phyloP scores from a whole-genome alignment of 768 basidiomycete species.

The Termitomyces eurrhizus region DNA sequence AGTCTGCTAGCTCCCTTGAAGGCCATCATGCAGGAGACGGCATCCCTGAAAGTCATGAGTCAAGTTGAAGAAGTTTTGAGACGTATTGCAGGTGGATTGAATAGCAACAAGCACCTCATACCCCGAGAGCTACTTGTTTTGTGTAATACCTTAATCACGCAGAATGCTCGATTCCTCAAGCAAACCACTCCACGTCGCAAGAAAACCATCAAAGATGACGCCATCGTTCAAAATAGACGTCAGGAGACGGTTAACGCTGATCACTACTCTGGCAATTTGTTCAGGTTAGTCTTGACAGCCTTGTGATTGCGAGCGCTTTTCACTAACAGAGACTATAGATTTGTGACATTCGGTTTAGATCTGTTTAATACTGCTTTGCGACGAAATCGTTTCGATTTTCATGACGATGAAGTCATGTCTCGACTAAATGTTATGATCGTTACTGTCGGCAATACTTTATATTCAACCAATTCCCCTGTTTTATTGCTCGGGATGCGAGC shows the following conservation, averaged over 20 bases:
- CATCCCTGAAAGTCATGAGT: conserved; percentile 72
- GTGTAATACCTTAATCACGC: conserved; percentile 87
- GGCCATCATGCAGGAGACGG: conserved; percentile 83
- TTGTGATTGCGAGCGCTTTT: background rate
- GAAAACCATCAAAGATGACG: conserved; percentile 44
- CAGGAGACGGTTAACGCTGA: conserved; percentile 49
- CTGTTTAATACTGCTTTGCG: conserved; percentile 85
- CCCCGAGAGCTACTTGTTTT: conserved; percentile 72
- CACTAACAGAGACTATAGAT: conserved; percentile 39
- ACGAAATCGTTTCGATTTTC: conserved; percentile 82
- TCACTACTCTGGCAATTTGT: conserved; percentile 84
- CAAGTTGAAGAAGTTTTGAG: conserved; percentile 87
- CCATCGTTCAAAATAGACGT: conserved; percentile 77
- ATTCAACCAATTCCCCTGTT: conserved; percentile 75
- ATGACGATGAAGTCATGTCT: conserved; percentile 66
- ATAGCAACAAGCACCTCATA: conserved; percentile 69
- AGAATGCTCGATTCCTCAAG: conserved; percentile 85
- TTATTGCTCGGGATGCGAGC: conserved; percentile 74
- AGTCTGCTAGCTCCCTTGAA: conserved; percentile 74
- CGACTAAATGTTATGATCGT: conserved; percentile 85
- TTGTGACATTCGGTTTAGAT: conserved; percentile 89
- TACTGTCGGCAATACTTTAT: conserved; percentile 88
- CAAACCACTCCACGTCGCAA: conserved; percentile 41
- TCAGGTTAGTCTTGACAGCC: conserved; percentile 47
- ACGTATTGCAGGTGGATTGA: conserved; percentile 79